phyloP scores from a whole-genome alignment of 2,329 filamentous ascomycete species.

The Penicillium sp. region DNA sequence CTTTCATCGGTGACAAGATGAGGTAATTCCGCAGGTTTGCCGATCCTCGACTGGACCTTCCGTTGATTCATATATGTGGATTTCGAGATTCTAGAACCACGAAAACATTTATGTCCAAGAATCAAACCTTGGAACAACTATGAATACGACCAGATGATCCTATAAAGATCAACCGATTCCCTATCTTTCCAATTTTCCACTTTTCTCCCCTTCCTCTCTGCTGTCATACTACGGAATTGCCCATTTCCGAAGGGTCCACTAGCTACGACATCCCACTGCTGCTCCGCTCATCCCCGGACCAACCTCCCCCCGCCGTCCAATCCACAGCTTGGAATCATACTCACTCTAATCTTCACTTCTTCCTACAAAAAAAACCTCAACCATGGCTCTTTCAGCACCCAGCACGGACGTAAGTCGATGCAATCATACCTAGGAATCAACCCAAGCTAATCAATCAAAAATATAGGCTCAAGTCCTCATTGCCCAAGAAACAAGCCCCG shows the following conservation, averaged over 20 bases:
- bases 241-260: not conserved
- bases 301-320: not conserved
- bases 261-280: not conserved
- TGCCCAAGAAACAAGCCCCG: conserved; percentile 30
- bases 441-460: not conserved
- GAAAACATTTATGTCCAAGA: not conserved
- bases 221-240: not conserved
- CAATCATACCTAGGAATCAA: not conserved
- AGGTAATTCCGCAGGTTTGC: not conserved
- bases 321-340: not conserved
- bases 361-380: conserved; percentile 3
- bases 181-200: not conserved
- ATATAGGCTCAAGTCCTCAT: conserved; percentile 29
- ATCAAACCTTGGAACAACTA: not conserved
- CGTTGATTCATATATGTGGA: not conserved
- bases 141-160: not conserved
- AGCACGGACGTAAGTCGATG: conserved; percentile 30
- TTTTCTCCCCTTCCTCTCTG: not conserved
- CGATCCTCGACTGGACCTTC: conserved; percentile 4
- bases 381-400: conserved; percentile 30
- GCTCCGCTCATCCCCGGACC: not conserved
- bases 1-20: not conserved
- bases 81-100: not conserved
- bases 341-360: not conserved
- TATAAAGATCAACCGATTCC: not conserved